Conservation (phyloP, 495 filamentous ascomycete species). For the Cryomyces minteri region DNA sequence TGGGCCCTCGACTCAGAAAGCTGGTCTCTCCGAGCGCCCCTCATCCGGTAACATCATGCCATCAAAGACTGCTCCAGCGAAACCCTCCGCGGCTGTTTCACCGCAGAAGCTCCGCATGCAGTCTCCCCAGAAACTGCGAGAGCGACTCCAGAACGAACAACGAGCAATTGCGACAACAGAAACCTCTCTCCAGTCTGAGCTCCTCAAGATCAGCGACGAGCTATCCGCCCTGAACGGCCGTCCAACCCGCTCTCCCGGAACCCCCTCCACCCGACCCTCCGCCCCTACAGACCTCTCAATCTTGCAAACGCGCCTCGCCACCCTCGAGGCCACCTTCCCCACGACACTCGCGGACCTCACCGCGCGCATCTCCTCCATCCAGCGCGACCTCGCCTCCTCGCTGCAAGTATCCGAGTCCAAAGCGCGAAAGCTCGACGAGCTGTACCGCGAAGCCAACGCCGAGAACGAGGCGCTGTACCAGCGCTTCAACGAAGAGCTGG, state of each 20-base stretch:
- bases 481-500: slow-evolving; percentile 78
- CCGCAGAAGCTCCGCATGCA: slow-evolving; percentile 63
- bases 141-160: slow-evolving; percentile 70
- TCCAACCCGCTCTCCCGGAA: slow-evolving; percentile 4
- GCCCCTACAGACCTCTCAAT: slow-evolving; percentile 1
- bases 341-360: slow-evolving; percentile 40
- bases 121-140: slow-evolving; percentile 80
- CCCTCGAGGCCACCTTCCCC: slow-evolving; percentile 48
- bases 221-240: slow-evolving; percentile 40
- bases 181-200: slow-evolving; percentile 49
- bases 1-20: neutral
- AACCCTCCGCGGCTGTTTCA: neutral
- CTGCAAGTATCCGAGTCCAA: slow-evolving; percentile 58
- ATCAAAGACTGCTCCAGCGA: neutral
- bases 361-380: slow-evolving; percentile 38
- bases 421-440: slow-evolving; percentile 65
- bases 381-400: slow-evolving; percentile 47
- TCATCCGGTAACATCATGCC: slow-evolving; percentile 21
- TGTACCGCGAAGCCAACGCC: slow-evolving; percentile 73
- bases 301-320: slow-evolving; percentile 34
- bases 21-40: slow-evolving; percentile 34
- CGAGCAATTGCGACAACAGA: slow-evolving; percentile 51
- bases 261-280: slow-evolving; percentile 4
- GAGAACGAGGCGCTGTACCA: slow-evolving; percentile 93
- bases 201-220: slow-evolving; percentile 69